A percentile compares a stretch with the other conserved stretches of the same genome.
Evolutionary conservation across 305 asterid species (phyloP).

Genomic region (Lippia alba): DNA sequence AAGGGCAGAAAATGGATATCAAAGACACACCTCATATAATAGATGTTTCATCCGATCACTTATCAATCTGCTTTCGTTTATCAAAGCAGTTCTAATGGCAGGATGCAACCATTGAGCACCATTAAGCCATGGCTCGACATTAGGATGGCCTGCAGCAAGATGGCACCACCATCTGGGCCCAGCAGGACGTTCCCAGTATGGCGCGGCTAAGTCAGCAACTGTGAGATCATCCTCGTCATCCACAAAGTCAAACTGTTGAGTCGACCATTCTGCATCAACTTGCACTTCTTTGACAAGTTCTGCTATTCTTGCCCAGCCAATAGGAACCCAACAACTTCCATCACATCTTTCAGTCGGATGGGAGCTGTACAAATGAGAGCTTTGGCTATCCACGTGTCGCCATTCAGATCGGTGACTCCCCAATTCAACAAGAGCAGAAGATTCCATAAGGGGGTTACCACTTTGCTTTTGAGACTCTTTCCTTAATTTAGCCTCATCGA

Average conservation of each 20-base stretch:
- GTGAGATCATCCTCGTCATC: conserved; percentile 79
- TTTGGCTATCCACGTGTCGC: conserved; percentile 43
- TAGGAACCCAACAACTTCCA: conserved; percentile 80
- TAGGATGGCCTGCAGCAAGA: conserved; percentile 80
- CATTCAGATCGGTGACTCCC: conserved; percentile 40
- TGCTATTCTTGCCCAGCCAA: conserved; percentile 84
- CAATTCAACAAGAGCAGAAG: conserved; percentile 51
- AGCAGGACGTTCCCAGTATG: conserved; percentile 87
- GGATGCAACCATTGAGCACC: conserved; percentile 87
- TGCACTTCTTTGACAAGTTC: conserved; percentile 71
- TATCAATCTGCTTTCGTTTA: conserved; percentile 84
- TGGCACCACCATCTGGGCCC: conserved; percentile 99
- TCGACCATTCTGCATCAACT: conserved; percentile 72
- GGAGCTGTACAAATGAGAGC: conserved; percentile 32
- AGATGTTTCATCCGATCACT: conserved; percentile 93
- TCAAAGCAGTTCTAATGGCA: conserved; percentile 81
- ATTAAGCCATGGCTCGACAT: conserved; percentile 78
- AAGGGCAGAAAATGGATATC: conserved; percentile 15
- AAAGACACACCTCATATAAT: conserved; percentile 67
- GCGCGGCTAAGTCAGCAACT: conserved; percentile 90
- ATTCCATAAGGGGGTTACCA: conserved; percentile 40
- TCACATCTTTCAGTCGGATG: conserved; percentile 45
- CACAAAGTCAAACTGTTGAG: conserved; percentile 49
- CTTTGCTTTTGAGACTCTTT: conserved; percentile 39
- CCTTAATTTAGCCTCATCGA: conserved; percentile 37